Percentiles rank a stretch among this genome's conserved stretches.
Evolutionary conservation across 495 filamentous ascomycete genomes (phyloP).

Genomic region (Daldinia childiae): DNA sequence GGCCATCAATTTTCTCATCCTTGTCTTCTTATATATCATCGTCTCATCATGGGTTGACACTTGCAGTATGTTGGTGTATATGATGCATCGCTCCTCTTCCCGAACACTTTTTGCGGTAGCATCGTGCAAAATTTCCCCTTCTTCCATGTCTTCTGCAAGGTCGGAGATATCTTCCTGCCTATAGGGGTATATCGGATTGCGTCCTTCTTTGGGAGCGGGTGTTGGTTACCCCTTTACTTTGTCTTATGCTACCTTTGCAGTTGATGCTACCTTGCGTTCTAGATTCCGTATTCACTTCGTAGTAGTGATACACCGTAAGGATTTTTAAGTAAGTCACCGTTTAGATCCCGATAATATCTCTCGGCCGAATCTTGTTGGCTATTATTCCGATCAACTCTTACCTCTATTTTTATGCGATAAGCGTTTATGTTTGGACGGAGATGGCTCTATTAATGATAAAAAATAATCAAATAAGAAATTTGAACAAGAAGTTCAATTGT

Average conservation of each 20-base stretch:
- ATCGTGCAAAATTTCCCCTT: background rate
- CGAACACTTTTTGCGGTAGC: background rate
- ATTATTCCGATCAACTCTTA: background rate
- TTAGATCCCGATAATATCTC: background rate
- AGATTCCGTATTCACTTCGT: background rate
- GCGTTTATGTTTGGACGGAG: background rate
- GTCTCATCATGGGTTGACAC: background rate
- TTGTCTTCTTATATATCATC: background rate
- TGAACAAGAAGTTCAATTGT: background rate
- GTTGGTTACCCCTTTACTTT: background rate
- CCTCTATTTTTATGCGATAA: background rate
- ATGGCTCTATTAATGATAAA: background rate
- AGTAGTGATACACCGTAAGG: background rate
- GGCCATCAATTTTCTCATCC: background rate
- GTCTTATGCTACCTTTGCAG: background rate
- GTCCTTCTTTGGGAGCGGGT: background rate
- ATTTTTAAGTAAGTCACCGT: background rate
- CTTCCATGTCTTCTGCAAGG: background rate
- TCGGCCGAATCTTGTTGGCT: background rate
- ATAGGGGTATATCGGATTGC: background rate
- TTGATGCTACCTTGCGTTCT: background rate
- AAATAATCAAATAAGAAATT: background rate
- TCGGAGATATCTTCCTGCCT: background rate
- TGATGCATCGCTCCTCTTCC: background rate
- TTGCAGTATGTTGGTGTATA: background rate